Evolutionary conservation across 164 flowering plant species (phyloP), one percentile per base, ranked within the genome.

Genomic region (Dillenia turbinata): DNA sequence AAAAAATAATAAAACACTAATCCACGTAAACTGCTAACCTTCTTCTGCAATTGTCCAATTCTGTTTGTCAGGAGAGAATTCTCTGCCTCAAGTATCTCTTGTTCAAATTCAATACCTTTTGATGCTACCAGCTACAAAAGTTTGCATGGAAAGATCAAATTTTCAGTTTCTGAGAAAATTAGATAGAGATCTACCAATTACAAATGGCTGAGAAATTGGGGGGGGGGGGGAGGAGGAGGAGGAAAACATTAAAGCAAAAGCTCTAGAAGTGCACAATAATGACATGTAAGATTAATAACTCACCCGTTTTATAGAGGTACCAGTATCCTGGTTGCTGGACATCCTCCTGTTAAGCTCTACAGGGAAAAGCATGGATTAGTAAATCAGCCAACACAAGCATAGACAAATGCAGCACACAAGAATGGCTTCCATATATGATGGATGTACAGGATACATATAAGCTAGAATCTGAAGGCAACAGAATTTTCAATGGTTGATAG

Each of bases 1-100:
- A n/a, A 54, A 55, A 33, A 4, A 33, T 33, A 33, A 33, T 33
- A 33, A 33, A 33, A 33, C 40, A 4, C 7, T 33, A 33, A 33
- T 33, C 40, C 40, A 33, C 6, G 40, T 33, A 0, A 33, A 44
- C 10, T 14, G 24, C 78, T 66, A 72, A 94, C 98, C 97, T 87
- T 86, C 11, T 82, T 93, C 59, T 81, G 79, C 75, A 90, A 67
- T 49, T 62, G 75, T n/a, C 50, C 73, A 65, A 86, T 77, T 81
- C 89, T 89, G 62, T 86, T 97, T 62, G 77, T 75, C 8, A 83
- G 43, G 46, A 79, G 79, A 56, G 87, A 66, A 73, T 75, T 80
- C 65, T 94, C 98, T 22, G 88, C 85, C 68, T 89, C 89, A 49
- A 86, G 88, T 50, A 90, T 83, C 72, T 84, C 95, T 53, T 61